Percentiles rank a stretch among this genome's conserved stretches.
Evolutionary conservation across 768 basidiomycete genomes (phyloP).

Genomic region (Trametes villosa): DNA sequence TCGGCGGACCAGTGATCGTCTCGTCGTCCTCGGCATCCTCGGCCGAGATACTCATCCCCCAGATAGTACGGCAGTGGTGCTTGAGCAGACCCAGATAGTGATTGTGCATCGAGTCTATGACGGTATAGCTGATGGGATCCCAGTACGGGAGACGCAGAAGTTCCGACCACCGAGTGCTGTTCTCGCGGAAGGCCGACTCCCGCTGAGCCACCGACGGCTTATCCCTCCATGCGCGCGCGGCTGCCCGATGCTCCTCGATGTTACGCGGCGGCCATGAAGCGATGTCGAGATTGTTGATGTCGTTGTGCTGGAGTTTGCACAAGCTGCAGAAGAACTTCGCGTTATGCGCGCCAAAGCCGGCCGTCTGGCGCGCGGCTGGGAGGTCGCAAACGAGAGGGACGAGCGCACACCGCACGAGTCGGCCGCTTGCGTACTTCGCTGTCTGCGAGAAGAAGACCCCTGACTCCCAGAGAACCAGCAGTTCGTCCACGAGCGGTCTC

Average conservation of each 20-base stretch:
- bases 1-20: neutral
- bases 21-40: neutral
- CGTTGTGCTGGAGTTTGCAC: neutral
- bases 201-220: neutral
- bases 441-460: conserved; percentile 39
- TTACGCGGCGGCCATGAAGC: neutral
- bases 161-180: conserved; percentile 26
- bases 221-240: neutral
- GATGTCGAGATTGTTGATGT: conserved; percentile 15
- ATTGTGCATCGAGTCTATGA: conserved; percentile 47
- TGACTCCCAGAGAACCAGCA: conserved; percentile 38
- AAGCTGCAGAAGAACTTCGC: conserved; percentile 14
- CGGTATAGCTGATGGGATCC: conserved; percentile 35
- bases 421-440: conserved; percentile 27
- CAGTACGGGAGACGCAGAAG: conserved; percentile 44
- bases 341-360: neutral
- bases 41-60: neutral
- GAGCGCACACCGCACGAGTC: conserved; percentile 34
- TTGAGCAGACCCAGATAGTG: conserved; percentile 36
- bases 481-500: conserved; percentile 40
- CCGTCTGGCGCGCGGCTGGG: conserved; percentile 15
- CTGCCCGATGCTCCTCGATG: neutral
- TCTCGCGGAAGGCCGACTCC: conserved; percentile 4
- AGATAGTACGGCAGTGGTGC: conserved; percentile 17
- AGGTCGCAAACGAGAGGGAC: conserved; percentile 43